Conservation (phyloP, 2,329 filamentous ascomycete species). For the Stachybotrys chlorohalonatus region DNA sequence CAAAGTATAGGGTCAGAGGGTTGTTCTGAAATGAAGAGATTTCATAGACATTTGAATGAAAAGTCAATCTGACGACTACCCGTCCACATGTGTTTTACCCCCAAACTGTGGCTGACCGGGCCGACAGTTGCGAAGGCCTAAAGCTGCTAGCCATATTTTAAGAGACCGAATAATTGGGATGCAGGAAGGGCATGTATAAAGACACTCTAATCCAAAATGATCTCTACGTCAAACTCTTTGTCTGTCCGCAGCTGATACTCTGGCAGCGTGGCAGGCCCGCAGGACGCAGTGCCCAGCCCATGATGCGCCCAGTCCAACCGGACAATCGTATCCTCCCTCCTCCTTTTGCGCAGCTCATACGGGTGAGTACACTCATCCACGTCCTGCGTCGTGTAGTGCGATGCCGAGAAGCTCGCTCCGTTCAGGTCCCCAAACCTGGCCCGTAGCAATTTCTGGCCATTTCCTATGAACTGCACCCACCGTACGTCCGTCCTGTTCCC, state of each 20-base stretch:
- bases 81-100: too few relatives aligned
- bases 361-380: constrained; percentile 48
- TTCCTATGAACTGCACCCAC: constrained; percentile 42
- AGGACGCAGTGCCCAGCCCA: constrained; percentile 53
- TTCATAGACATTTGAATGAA: too few relatives aligned
- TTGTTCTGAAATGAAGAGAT: too few relatives aligned
- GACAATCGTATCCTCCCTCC: constrained; percentile 42
- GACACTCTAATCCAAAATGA: constrained; percentile 29
- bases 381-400: constrained; percentile 45
- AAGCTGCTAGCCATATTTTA: too few relatives aligned
- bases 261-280: constrained; percentile 46
- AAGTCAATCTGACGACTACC: too few relatives aligned
- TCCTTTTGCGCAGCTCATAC: constrained; percentile 44
- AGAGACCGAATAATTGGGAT: too few relatives aligned
- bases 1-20: too few relatives aligned
- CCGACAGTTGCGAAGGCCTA: too few relatives aligned
- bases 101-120: too few relatives aligned
- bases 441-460: constrained; percentile 26
- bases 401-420: constrained; percentile 46
- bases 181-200: too few relatives aligned
- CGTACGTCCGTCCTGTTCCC: constrained; percentile 56
- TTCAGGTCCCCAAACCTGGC: constrained; percentile 36
- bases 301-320: constrained; percentile 54
- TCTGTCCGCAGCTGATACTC: constrained; percentile 34
- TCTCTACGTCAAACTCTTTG: constrained; percentile 32